These are phyloP conservation scores for Venturia nashicola DNA, from an alignment of 2,329 filamentous ascomycete genomes.

Conservation along the genomic window DNA sequence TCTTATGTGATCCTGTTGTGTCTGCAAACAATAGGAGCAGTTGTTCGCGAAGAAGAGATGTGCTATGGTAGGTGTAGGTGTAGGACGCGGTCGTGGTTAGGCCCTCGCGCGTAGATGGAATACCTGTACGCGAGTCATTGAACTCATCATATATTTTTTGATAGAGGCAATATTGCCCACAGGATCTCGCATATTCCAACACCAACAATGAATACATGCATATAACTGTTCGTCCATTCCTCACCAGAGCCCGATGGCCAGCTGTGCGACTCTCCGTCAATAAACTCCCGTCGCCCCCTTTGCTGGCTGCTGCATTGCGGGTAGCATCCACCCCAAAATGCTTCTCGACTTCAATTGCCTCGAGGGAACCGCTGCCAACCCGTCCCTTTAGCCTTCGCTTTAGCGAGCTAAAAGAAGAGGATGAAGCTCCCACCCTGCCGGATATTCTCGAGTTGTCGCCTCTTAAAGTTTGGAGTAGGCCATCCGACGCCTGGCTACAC, in stretches of 20 bases:
- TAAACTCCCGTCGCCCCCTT: neutral
- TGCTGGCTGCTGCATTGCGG: neutral
- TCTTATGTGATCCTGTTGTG: neutral
- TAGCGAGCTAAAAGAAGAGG: neutral
- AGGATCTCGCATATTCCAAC: neutral
- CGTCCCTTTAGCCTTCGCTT: neutral
- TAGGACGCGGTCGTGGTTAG: neutral
- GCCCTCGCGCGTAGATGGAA: no score
- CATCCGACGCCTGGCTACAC: neutral
- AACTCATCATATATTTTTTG: neutral
- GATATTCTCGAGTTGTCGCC: neutral
- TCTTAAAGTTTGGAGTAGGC: neutral
- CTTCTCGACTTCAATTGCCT: neutral
- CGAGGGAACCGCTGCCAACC: neutral
- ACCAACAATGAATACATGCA: constrained; percentile 6
- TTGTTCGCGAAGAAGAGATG: neutral
- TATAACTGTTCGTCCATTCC: neutral
- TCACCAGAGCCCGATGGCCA: neutral
- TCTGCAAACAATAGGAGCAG: neutral
- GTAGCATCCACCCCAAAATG: neutral
- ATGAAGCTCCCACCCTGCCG: neutral
- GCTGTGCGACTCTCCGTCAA: neutral
- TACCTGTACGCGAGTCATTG: neutral
- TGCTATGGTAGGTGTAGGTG: neutral
- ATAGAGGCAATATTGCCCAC: neutral